phyloP scores from a whole-genome alignment of 192 early-diverging fungal genomes.

The Coemansia sp. region DNA sequence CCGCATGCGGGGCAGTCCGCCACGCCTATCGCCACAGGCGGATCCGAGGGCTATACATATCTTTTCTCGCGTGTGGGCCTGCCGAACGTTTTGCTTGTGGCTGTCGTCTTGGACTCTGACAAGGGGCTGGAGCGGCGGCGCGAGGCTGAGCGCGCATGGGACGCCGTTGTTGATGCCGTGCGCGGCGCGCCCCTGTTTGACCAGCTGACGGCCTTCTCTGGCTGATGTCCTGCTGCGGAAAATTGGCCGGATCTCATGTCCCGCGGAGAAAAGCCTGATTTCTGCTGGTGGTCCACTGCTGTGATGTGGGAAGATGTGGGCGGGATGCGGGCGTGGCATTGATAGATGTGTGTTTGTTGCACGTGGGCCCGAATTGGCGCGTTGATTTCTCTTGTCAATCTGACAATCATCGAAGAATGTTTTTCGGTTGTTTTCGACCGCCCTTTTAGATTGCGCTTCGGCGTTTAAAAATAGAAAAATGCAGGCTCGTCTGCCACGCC shows the following conservation, averaged over 20 bases:
- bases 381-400: constrained; percentile 10
- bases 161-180: constrained; percentile 33
- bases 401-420: background rate
- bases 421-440: constrained; percentile 6
- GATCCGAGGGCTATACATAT: constrained; percentile 42
- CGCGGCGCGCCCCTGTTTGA: constrained; percentile 42
- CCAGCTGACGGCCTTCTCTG: constrained; percentile 21
- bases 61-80: constrained; percentile 43
- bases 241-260: constrained; percentile 7
- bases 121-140: constrained; percentile 35
- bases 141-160: constrained; percentile 47
- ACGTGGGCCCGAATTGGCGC: constrained; percentile 9
- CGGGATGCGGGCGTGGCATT: background rate
- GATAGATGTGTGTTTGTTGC: background rate
- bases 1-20: background rate
- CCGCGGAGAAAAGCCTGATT: background rate
- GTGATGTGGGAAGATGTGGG: constrained; percentile 13
- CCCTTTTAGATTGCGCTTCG: too few species aligned
- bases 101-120: constrained; percentile 39
- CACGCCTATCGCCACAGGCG: constrained; percentile 11
- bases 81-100: constrained; percentile 41
- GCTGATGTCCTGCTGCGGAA: constrained; percentile 3
- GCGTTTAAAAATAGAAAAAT: constrained; percentile 10
- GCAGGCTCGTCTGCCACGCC: constrained; percentile 10
- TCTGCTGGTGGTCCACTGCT: background rate